A percentile compares a stretch with the other conserved stretches of the same genome.
phyloP scores from a whole-genome alignment of 2,329 filamentous ascomycete species.

The Hysterium pulicare region DNA sequence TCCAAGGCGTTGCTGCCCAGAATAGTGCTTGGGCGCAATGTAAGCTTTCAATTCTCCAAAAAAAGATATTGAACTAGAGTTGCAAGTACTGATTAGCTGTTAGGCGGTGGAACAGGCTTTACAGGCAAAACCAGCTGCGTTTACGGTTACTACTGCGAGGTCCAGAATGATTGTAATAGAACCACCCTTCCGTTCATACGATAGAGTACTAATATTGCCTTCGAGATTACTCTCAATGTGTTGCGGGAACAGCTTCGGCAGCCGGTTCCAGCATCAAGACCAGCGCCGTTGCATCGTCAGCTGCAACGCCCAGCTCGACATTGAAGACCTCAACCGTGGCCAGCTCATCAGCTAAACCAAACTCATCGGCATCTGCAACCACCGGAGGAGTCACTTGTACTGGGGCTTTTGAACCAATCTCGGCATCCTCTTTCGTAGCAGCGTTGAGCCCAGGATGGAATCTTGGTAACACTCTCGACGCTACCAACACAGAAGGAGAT shows the following conservation, averaged over 20 bases:
- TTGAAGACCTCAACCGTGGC: too few relatives aligned
- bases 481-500: slow-evolving; percentile 53
- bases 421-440: slow-evolving; percentile 47
- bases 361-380: neutral
- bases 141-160: slow-evolving; percentile 10
- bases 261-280: slow-evolving; percentile 1
- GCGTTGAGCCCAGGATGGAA: slow-evolving; percentile 58
- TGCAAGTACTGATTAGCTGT: too few relatives aligned
- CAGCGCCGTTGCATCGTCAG: slow-evolving; percentile 2
- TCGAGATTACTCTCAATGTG: slow-evolving; percentile 12
- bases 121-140: slow-evolving; percentile 11
- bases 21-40: slow-evolving; percentile 10
- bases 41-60: slow-evolving; percentile 7
- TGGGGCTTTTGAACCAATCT: slow-evolving; percentile 44
- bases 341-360: slow-evolving; percentile 4
- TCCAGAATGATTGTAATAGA: slow-evolving; percentile 14
- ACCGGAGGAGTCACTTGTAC: slow-evolving; percentile 29
- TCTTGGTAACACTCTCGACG: slow-evolving; percentile 59
- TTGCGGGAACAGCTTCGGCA: slow-evolving; percentile 6
- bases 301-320: neutral
- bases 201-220: neutral
- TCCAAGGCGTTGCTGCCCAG: slow-evolving; percentile 10
- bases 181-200: too few relatives aligned
- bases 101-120: slow-evolving; percentile 12
- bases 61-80: too few relatives aligned